Evolutionary conservation across 805 yeast species (phyloP).

Genomic region (Candida koratica): DNA sequence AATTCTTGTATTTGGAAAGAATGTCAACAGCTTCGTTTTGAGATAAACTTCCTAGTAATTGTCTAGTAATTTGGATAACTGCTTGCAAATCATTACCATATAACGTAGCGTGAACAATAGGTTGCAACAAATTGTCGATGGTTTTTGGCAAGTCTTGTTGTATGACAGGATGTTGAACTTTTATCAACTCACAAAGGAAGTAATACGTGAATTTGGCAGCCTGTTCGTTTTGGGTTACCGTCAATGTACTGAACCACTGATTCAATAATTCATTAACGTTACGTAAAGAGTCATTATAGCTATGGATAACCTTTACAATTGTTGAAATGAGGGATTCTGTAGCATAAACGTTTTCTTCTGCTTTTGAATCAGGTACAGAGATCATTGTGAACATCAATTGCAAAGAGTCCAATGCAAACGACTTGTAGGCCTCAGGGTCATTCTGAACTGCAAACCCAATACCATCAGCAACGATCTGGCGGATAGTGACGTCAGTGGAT

Average conservation of each 20-base stretch:
- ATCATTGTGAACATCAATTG: constrained; percentile 72
- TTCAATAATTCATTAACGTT: constrained; percentile 58
- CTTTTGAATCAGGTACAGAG: constrained; percentile 72
- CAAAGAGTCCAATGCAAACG: constrained; percentile 64
- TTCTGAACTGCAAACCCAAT: constrained; percentile 83
- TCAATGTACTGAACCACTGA: constrained; percentile 80
- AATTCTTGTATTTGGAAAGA: constrained; percentile 39
- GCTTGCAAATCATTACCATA: constrained; percentile 68
- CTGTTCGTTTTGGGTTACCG: constrained; percentile 77
- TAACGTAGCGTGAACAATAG: constrained; percentile 63
- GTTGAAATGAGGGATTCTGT: constrained; percentile 84
- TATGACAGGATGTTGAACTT: constrained; percentile 55
- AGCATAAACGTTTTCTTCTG: constrained; percentile 80
- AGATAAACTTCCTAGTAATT: constrained; percentile 60
- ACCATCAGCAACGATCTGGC: constrained; percentile 84
- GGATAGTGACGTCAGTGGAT: constrained; percentile 62
- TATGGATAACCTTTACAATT: constrained; percentile 76
- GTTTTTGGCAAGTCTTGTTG: constrained; percentile 52
- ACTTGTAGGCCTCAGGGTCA: constrained; percentile 61
- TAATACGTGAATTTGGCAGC: constrained; percentile 83
- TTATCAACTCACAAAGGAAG: constrained; percentile 69
- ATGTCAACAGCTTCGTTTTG: constrained; percentile 64
- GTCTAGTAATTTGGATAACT: constrained; percentile 59
- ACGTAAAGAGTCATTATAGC: constrained; percentile 56
- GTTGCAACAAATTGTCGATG: constrained; percentile 68